Percentiles rank a stretch among this genome's conserved stretches.
phyloP scores from a whole-genome alignment of 805 yeast species.

The Saccharomycopsis sp. region DNA sequence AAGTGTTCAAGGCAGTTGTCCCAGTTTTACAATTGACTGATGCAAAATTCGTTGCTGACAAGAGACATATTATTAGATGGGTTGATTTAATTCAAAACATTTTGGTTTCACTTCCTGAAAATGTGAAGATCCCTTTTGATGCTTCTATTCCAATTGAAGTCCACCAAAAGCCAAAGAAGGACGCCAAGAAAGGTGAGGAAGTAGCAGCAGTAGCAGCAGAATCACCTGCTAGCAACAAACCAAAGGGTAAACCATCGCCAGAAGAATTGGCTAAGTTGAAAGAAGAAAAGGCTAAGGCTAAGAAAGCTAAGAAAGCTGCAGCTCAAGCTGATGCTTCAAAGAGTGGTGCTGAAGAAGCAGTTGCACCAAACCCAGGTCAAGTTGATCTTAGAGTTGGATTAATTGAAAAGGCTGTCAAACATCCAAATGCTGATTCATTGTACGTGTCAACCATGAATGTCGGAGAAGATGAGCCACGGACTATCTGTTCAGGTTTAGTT shows the following conservation, averaged over 20 bases:
- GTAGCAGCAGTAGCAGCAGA: constrained; percentile 22
- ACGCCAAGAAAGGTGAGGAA: constrained; percentile 23
- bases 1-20: constrained; percentile 58
- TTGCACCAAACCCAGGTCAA: constrained; percentile 72
- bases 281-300: constrained; percentile 27
- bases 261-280: constrained; percentile 27
- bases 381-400: constrained; percentile 93
- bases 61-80: constrained; percentile 92
- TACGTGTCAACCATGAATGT: constrained; percentile 94
- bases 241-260: constrained; percentile 24
- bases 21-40: constrained; percentile 46
- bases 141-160: constrained; percentile 69
- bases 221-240: constrained; percentile 17
- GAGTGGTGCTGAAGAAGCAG: constrained; percentile 32
- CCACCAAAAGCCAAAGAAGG: constrained; percentile 49
- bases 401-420: constrained; percentile 93
- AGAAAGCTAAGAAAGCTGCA: constrained; percentile 47
- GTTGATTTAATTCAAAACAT: constrained; percentile 76
- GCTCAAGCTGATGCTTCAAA: constrained; percentile 39
- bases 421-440: constrained; percentile 95
- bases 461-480: constrained; percentile 91
- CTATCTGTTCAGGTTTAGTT: constrained; percentile 95
- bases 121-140: constrained; percentile 50
- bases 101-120: constrained; percentile 36
- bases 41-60: constrained; percentile 35